Evolutionary conservation across 1,284 basidiomycete genomes (phyloP).

Genomic region (Marasmius fiardii): DNA sequence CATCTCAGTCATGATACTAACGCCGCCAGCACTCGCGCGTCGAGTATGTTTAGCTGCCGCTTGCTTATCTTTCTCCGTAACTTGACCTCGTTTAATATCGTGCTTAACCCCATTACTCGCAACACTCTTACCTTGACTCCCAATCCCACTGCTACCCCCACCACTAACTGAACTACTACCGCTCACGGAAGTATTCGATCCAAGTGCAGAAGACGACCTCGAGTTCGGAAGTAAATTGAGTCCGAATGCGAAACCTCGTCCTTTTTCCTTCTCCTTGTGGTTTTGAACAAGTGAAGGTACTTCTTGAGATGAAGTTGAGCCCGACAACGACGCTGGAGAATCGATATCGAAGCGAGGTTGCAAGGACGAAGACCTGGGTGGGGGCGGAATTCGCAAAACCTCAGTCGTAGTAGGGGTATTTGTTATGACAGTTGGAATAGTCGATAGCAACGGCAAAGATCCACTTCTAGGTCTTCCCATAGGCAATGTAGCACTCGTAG

Average conservation of each 20-base stretch:
- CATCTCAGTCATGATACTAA: not conserved
- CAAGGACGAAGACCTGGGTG: not conserved
- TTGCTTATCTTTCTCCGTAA: not conserved
- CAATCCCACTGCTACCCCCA: not conserved
- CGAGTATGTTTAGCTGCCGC: not conserved
- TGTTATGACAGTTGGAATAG: not conserved
- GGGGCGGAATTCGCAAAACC: not conserved
- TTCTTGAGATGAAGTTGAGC: too few relatives aligned
- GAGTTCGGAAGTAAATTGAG: not conserved
- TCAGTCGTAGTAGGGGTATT: not conserved
- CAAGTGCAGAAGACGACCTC: not conserved
- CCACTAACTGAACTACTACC: not conserved
- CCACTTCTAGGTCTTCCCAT: not conserved
- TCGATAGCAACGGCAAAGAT: not conserved
- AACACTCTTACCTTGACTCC: not conserved
- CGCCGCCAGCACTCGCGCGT: not conserved
- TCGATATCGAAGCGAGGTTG: not conserved
- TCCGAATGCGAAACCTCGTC: not conserved
- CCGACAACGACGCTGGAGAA: not conserved
- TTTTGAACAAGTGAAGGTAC: not conserved
- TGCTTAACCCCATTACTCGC: not conserved
- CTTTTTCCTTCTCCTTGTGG: not conserved
- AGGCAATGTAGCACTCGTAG: not conserved
- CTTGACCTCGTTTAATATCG: not conserved
- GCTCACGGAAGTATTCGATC: not conserved